phyloP scores from a whole-genome alignment of 2,329 filamentous ascomycete genomes.

The Ophiostoma australiae region DNA sequence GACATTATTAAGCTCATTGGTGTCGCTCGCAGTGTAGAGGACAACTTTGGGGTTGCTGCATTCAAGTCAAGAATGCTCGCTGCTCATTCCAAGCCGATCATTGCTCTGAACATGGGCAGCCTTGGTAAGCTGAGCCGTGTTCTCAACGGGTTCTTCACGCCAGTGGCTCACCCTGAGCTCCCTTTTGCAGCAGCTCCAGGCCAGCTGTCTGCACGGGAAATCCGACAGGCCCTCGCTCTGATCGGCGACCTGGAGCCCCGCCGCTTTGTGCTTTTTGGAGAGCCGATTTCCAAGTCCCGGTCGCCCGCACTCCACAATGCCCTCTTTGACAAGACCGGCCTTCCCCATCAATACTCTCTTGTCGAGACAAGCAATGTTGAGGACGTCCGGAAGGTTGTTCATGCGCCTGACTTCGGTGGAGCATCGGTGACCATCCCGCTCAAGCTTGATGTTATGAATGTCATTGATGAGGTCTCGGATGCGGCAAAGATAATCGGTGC shows the following conservation, averaged over 20 bases:
- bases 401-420: slow-evolving; percentile 73
- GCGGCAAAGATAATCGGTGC: slow-evolving; percentile 82
- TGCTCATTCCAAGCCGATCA: slow-evolving; percentile 75
- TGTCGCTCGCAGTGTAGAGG: slow-evolving; percentile 66
- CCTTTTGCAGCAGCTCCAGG: slow-evolving; percentile 92
- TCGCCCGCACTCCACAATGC: slow-evolving; percentile 88
- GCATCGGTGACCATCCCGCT: slow-evolving; percentile 94
- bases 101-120: slow-evolving; percentile 92
- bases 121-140: slow-evolving; percentile 84
- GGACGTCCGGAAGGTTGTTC: slow-evolving; percentile 62
- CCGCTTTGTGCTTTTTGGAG: slow-evolving; percentile 83
- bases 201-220: slow-evolving; percentile 85
- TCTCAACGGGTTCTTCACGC: slow-evolving; percentile 87
- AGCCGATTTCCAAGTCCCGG: slow-evolving; percentile 73
- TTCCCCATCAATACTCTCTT: slow-evolving; percentile 76
- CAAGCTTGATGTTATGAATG: slow-evolving; percentile 78
- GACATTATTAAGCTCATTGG: slow-evolving; percentile 95
- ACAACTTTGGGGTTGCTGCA: slow-evolving; percentile 77
- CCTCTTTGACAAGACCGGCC: slow-evolving; percentile 68
- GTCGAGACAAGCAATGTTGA: slow-evolving; percentile 66
- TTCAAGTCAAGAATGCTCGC: slow-evolving; percentile 74
- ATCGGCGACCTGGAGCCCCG: slow-evolving; percentile 72
- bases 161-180: slow-evolving; percentile 83
- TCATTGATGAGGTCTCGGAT: slow-evolving; percentile 74
- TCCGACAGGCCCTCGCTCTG: slow-evolving; percentile 70